phyloP scores from a whole-genome alignment of 2,329 filamentous ascomycete genomes.

The Trichoderma pleuroti region DNA sequence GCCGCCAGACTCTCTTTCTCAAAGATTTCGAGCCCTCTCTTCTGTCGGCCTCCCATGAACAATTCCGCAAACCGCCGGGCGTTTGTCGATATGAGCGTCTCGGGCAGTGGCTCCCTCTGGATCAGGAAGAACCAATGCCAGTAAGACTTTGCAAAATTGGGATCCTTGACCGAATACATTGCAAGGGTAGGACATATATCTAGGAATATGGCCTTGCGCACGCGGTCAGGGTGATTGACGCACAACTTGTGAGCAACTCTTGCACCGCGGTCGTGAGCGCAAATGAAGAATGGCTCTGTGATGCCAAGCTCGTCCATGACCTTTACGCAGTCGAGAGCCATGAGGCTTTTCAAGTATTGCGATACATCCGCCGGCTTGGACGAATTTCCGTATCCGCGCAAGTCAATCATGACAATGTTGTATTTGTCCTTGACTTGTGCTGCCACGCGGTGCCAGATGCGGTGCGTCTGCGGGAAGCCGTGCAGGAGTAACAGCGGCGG shows the following conservation, averaged over 20 bases:
- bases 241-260: constrained; percentile 53
- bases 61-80: constrained; percentile 40
- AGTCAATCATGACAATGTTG: constrained; percentile 44
- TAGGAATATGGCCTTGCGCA: constrained; percentile 43
- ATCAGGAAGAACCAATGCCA: constrained; percentile 60
- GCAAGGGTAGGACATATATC: constrained; percentile 54
- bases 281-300: constrained; percentile 41
- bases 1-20: constrained; percentile 34
- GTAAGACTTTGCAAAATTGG: constrained; percentile 46
- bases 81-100: constrained; percentile 41
- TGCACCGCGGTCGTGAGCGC: constrained; percentile 56
- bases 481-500: constrained; percentile 47
- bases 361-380: constrained; percentile 40
- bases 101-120: constrained; percentile 48
- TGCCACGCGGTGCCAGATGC: constrained; percentile 49
- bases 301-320: constrained; percentile 45
- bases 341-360: constrained; percentile 45
- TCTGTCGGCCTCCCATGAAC: constrained; percentile 38
- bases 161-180: constrained; percentile 47
- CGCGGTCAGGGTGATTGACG: constrained; percentile 42
- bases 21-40: constrained; percentile 16
- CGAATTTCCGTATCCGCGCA: constrained; percentile 50
- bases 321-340: constrained; percentile 45
- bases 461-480: constrained; percentile 50
- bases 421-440: constrained; percentile 38